Percentiles rank a stretch among this genome's conserved stretches.
Evolutionary conservation across 306 rosid species (phyloP).

Genomic region (Echinosophora koreensis): DNA sequence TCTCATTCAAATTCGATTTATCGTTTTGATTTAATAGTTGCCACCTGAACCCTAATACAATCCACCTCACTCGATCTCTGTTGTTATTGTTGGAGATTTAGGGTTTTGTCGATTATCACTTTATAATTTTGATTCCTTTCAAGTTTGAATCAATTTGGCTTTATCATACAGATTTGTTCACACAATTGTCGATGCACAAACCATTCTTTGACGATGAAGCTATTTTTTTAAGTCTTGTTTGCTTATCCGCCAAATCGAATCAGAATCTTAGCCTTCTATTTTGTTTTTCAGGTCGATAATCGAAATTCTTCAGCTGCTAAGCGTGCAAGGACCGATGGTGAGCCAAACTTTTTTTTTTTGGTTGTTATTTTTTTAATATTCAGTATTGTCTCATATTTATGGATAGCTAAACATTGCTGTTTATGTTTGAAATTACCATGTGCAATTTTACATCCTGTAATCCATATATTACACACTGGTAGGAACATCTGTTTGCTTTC

Average conservation of each 20-base stretch:
- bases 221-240: not conserved
- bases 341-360: not conserved
- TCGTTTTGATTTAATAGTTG: not conserved
- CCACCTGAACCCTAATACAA: conserved; percentile 26
- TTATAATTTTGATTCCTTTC: not conserved
- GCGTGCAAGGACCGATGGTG: conserved; percentile 99
- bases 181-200: not conserved
- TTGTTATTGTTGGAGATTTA: not conserved
- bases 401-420: conserved; percentile 18
- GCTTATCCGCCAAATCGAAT: not conserved
- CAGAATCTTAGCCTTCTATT: conserved; percentile 9
- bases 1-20: conserved; percentile 12
- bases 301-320: conserved; percentile 95
- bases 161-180: not conserved
- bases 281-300: conserved; percentile 75
- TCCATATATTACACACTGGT: not conserved
- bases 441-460: conserved; percentile 1
- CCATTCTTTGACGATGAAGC: conserved; percentile 13
- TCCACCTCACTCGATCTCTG: not conserved
- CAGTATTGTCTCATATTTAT: not conserved
- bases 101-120: conserved; percentile 38
- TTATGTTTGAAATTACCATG: not conserved
- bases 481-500: not conserved
- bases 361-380: not conserved
- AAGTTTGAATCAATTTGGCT: not conserved